Evolutionary conservation across 306 rosid genomes (phyloP).

Genomic region (Pterocarpus santalinus): DNA sequence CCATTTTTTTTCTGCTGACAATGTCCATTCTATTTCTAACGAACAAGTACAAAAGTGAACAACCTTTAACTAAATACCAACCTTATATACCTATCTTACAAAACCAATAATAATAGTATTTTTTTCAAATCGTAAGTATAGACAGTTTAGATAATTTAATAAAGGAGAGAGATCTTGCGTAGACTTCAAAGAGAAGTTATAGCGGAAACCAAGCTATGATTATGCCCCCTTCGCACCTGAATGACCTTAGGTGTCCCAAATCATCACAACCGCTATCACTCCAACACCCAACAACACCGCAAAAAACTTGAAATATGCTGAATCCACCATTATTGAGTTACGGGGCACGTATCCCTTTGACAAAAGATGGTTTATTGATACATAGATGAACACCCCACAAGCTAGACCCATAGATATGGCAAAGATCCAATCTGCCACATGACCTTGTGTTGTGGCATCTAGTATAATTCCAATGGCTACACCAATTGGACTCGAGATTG

Average conservation of each 20-base stretch:
- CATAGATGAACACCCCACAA: constrained; percentile 87
- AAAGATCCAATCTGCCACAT: constrained; percentile 75
- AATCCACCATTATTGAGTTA: constrained; percentile 50
- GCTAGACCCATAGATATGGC: constrained; percentile 85
- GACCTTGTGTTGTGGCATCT: constrained; percentile 82
- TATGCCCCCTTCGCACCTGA: constrained; percentile 18
- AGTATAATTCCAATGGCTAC: constrained; percentile 74
- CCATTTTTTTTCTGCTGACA: constrained; percentile 10
- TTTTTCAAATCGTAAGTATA: not conserved
- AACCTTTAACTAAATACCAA: constrained; percentile 18
- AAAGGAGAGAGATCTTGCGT: not conserved
- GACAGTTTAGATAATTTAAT: not conserved
- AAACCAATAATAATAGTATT: not conserved
- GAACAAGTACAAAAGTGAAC: not conserved
- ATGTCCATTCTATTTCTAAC: no score
- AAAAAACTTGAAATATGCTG: constrained; percentile 59
- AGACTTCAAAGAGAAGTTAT: constrained; percentile 16
- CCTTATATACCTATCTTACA: constrained; percentile 1
- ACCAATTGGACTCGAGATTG: constrained; percentile 83
- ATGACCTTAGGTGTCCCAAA: constrained; percentile 75
- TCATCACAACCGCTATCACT: constrained; percentile 83
- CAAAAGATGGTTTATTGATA: constrained; percentile 75
- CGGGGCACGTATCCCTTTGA: constrained; percentile 68
- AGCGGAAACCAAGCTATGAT: constrained; percentile 6
- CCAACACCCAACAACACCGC: constrained; percentile 76